phyloP scores from a whole-genome alignment of 306 rosid genomes.

The Cucurbita maxima region DNA sequence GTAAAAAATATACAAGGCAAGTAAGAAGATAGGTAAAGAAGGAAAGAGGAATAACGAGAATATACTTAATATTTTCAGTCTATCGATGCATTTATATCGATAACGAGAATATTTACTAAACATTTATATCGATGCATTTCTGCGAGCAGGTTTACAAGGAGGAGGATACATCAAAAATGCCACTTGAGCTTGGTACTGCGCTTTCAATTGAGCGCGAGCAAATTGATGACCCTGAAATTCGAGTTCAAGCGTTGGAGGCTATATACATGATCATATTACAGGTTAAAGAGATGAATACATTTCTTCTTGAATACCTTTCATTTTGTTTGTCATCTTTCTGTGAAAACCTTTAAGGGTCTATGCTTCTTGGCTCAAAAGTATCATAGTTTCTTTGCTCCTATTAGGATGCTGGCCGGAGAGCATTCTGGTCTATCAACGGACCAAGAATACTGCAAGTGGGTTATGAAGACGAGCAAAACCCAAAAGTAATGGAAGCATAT shows the following conservation, averaged over 20 bases:
- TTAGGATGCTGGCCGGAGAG: slow-evolving; percentile 86
- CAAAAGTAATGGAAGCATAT: slow-evolving; percentile 76
- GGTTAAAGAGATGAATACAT: slow-evolving; percentile 22
- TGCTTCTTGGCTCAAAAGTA: background rate
- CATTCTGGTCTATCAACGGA: slow-evolving; percentile 91
- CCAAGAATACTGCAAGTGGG: slow-evolving; percentile 81
- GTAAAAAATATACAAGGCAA: too few species aligned
- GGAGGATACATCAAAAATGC: slow-evolving; percentile 78
- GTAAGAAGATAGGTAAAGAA: background rate
- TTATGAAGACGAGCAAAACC: slow-evolving; percentile 79
- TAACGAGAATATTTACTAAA: background rate
- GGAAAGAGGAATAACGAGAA: background rate
- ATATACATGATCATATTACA: slow-evolving; percentile 70
- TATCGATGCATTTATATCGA: background rate
- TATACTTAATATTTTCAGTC: too few species aligned
- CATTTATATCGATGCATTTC: slow-evolving; percentile 7
- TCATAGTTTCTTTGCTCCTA: background rate
- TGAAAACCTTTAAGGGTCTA: background rate
- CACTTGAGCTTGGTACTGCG: slow-evolving; percentile 74
- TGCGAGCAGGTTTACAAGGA: slow-evolving; percentile 46
- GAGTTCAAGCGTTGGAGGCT: slow-evolving; percentile 72
- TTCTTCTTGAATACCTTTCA: background rate
- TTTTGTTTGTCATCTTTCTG: background rate
- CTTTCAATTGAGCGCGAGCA: slow-evolving; percentile 87
- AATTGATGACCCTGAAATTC: slow-evolving; percentile 64